phyloP scores from a whole-genome alignment of 495 filamentous ascomycete genomes.

The Aspergillus cristatus region DNA sequence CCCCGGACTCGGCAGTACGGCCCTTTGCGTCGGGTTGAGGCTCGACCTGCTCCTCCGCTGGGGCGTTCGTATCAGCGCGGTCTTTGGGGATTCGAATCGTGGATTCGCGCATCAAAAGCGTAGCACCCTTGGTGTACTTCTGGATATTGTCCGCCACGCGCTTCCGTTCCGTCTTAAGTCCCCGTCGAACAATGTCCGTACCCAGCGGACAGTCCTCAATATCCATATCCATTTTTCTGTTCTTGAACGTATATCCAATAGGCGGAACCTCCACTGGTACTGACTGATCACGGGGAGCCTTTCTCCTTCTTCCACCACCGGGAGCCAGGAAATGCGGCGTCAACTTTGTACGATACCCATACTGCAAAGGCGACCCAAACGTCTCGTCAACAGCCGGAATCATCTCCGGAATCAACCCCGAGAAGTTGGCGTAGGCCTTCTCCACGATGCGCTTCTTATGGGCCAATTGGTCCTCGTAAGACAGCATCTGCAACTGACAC shows the following conservation, averaged over 20 bases:
- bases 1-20: conserved; percentile 22
- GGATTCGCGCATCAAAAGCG: conserved; percentile 77
- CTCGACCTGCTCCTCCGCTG: conserved; percentile 7
- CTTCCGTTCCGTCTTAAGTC: conserved; percentile 63
- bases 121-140: conserved; percentile 73
- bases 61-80: conserved; percentile 7
- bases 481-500: conserved; percentile 95
- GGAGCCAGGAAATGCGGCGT: conserved; percentile 90
- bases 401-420: conserved; percentile 61
- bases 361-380: conserved; percentile 81
- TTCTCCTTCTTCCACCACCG: conserved; percentile 32
- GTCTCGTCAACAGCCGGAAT: conserved; percentile 74
- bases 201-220: conserved; percentile 97
- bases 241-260: conserved; percentile 88
- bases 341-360: conserved; percentile 90
- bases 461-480: conserved; percentile 74
- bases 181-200: conserved; percentile 70
- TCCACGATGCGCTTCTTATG: conserved; percentile 82
- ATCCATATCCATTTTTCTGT: conserved; percentile 62
- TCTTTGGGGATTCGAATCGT: conserved; percentile 60
- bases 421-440: conserved; percentile 89
- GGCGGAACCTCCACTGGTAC: conserved; percentile 48
- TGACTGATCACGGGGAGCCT: conserved; percentile 22
- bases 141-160: conserved; percentile 59
- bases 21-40: conserved; percentile 6